Conservation (phyloP, 306 rosid genomes). For the Citrullus colocynthis region DNA sequence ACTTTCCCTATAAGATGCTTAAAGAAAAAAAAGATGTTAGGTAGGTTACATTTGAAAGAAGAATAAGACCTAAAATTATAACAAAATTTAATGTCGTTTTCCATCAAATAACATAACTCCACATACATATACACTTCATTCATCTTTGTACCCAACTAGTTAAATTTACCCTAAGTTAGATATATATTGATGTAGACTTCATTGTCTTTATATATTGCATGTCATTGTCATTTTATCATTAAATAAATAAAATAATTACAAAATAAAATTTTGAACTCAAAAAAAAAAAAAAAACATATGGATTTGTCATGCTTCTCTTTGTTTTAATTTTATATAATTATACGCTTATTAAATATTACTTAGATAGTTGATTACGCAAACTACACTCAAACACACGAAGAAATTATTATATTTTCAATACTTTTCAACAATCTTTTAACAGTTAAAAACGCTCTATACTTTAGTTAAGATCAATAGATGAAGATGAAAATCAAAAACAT, state of each 20-base stretch:
- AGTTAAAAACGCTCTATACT: neutral
- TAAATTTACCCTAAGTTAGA: neutral
- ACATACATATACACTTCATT: neutral
- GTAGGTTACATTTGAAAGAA: neutral
- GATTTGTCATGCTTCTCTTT: neutral
- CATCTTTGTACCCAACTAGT: neutral
- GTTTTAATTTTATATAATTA: neutral
- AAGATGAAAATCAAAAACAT: neutral
- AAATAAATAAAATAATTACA: neutral
- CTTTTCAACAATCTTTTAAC: neutral
- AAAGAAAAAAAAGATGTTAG: neutral
- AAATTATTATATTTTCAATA: neutral
- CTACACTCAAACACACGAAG: too few species aligned
- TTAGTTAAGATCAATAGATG: neutral
- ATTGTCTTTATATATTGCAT: neutral
- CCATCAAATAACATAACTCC: neutral
- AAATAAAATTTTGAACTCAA: neutral
- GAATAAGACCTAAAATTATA: neutral
- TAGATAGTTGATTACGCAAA: neutral
- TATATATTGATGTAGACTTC: neutral
- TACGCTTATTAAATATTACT: neutral
- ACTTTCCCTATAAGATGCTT: neutral
- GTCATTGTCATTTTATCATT: neutral
- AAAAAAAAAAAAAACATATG: neutral
- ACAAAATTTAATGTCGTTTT: neutral